Base-by-base conservation (phyloP, 164 flowering plant species). In the Liriodendron chinense region DNA sequence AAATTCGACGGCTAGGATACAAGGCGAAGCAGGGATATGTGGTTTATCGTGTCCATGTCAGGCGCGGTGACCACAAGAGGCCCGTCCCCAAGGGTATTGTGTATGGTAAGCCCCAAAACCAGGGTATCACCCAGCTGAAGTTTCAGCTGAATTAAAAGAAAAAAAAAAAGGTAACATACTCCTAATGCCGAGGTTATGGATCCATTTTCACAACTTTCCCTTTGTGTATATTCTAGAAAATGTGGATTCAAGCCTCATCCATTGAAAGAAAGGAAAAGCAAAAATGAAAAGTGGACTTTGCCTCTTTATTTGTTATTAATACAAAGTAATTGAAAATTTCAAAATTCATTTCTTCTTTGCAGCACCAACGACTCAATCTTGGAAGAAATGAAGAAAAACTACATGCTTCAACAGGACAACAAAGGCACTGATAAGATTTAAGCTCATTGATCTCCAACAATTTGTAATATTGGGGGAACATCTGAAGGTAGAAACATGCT, bases 381-480 rank as follows among this genome's bases (percentile, higher is more conserved):
- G 87, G 98, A 94, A 75, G 88, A 90, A 82, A 90, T 94, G 97
- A 94, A 94, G 89, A 89, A 74, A 79, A 88, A 84, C 18, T 94
- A 94, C 86, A 80, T 80, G 82, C 86, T 83, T 57, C 85, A 87
- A 73, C 86, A 91, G 73, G 89, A 89, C 6, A 78, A 72, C 20
- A 82, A 81, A 34, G 72, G 68, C 28, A 63, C 76, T 64, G n/a
- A 18, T 22, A 74, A 74, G 26, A 24, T 34, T 47, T 70, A 49
- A 49, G 61, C 28, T 9, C 28, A 47, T 68, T 23, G 12, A 16
- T 13, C 13, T 68, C 26, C 62, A 57, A 57, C 62, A 57, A 57
- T 57, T 6, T 34, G 43, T 34, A 34, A 34, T 34, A 34, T 34
- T 34, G 43, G 43, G 43, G 43, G 43, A 34, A 34, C 62, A 57